Evolutionary conservation across 139 green algal genomes (phyloP), one percentile per base, ranked within the genome.

Genomic region (Mesotaenium endlicherianum): DNA sequence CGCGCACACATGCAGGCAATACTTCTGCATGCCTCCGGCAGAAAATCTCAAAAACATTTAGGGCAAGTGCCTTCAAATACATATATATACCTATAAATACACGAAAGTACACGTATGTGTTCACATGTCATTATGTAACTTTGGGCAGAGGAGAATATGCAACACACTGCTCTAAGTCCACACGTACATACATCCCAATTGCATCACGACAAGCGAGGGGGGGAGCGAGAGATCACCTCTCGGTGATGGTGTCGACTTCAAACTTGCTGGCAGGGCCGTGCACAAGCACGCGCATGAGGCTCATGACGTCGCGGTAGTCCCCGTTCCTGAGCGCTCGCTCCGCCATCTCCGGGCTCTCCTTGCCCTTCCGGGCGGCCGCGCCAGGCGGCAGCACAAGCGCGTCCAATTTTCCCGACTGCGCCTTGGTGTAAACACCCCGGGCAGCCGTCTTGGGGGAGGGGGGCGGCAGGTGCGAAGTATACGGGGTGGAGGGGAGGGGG

Each of bases 281-380:
- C 4, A 55, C 41, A 30, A 85, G 60, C 40, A 85, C 60, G 1
- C 78, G 45, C 60, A 57, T 38, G 8, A 85, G 78, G 34, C 67
- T 77, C 60, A 85, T n/a, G n/a, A 85, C 50, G 30, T 85, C 68
- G 1, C 78, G 78, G 45, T 78, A 85, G 26, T 85, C 60, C 45
- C 78, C 78, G 16, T 14, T 17, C 64, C 16, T 26, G 14, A 67
- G 44, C n/a, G 77, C 31, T 6, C 26, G 4, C 77, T 75, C 8
- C 60, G 34, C 26, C 55, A 17, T 40, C 38, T 75, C 75, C 57
- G 14, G 40, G 14, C 64, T 75, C n/a, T n/a, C n/a, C n/a, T n/a
- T n/a, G 26, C 64, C 17, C 14, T 75, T 43, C 16, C 16, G 34
- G 11, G 40, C 34, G 14, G 14, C 64, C 11, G 64, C 34, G 14